Conservation (phyloP, 306 rosid genomes). For the Dalbergia cochinchinensis region DNA sequence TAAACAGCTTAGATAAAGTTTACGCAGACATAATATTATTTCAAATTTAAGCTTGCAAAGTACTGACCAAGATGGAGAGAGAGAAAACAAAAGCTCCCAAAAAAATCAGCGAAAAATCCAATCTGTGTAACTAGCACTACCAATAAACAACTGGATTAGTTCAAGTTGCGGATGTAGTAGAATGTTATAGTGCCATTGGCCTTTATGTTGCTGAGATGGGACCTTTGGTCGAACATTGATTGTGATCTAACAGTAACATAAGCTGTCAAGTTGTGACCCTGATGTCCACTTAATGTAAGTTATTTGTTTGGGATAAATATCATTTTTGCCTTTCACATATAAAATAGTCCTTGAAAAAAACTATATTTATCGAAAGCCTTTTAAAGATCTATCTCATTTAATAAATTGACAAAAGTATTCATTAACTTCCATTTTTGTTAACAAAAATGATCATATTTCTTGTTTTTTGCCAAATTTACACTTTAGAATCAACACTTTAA, state of each 20-base stretch:
- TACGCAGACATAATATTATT: not conserved
- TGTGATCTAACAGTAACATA: conserved; percentile 1
- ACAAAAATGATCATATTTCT: too few species aligned
- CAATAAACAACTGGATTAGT: not conserved
- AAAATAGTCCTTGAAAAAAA: too few species aligned
- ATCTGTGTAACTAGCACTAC: too few species aligned
- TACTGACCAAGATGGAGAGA: not conserved
- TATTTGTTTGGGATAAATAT: not conserved
- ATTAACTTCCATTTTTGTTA: too few species aligned
- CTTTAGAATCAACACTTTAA: too few species aligned
- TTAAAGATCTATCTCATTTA: too few species aligned
- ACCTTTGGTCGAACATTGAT: not conserved
- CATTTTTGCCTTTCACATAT: too few species aligned
- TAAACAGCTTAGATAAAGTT: not conserved
- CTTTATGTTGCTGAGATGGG: too few species aligned
- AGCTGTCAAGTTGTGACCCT: not conserved
- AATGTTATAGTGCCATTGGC: not conserved
- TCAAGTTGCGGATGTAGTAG: not conserved
- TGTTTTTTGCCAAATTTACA: too few species aligned
- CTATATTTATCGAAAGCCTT: too few species aligned
- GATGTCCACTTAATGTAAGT: not conserved
- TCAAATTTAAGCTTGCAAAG: not conserved
- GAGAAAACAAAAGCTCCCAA: not conserved
- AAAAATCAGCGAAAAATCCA: not conserved
- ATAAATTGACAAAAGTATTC: too few species aligned